These are phyloP conservation scores for Picea glauca DNA, from an alignment of 75 land plant species.

Conservation along the genomic window DNA sequence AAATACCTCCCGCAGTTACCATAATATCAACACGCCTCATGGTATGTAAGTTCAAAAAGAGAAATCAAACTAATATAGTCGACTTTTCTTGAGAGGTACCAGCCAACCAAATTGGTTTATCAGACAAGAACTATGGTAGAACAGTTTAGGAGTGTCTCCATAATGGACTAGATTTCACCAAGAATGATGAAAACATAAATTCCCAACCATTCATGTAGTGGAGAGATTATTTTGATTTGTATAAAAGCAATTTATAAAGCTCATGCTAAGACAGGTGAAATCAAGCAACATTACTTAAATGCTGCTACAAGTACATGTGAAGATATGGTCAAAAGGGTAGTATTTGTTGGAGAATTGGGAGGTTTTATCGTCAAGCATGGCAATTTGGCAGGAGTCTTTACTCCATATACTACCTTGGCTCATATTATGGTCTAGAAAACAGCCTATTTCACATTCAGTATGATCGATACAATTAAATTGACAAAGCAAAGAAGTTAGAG, in stretches of 20 bases:
- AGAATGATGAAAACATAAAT: slow-evolving; percentile 30
- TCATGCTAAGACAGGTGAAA: slow-evolving; percentile 17
- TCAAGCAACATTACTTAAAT: slow-evolving; percentile 16
- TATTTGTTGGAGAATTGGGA: slow-evolving; percentile 9
- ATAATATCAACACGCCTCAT: not conserved
- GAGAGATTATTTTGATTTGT: slow-evolving; percentile 24
- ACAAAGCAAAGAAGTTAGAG: not conserved
- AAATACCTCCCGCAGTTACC: too few relatives aligned
- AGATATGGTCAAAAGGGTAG: slow-evolving; percentile 21
- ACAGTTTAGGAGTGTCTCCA: slow-evolving; percentile 16
- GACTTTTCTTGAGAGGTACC: slow-evolving; percentile 16
- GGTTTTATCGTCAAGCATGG: slow-evolving; percentile 20
- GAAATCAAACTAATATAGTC: slow-evolving; percentile 20
- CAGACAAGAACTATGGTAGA: slow-evolving; percentile 17
- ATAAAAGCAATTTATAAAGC: slow-evolving; percentile 23
- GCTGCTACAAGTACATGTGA: slow-evolving; percentile 14
- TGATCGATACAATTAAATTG: not conserved
- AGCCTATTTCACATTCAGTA: slow-evolving; percentile 1
- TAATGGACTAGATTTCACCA: slow-evolving; percentile 30
- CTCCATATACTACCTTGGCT: slow-evolving; percentile 19
- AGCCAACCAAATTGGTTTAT: slow-evolving; percentile 20
- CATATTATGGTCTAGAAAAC: slow-evolving; percentile 12
- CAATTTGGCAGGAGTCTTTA: slow-evolving; percentile 7
- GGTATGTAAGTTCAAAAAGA: slow-evolving; percentile 20
- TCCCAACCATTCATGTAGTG: slow-evolving; percentile 15